Evolutionary conservation across 306 rosid species (phyloP).

Genomic region (Trifolium pratense): DNA sequence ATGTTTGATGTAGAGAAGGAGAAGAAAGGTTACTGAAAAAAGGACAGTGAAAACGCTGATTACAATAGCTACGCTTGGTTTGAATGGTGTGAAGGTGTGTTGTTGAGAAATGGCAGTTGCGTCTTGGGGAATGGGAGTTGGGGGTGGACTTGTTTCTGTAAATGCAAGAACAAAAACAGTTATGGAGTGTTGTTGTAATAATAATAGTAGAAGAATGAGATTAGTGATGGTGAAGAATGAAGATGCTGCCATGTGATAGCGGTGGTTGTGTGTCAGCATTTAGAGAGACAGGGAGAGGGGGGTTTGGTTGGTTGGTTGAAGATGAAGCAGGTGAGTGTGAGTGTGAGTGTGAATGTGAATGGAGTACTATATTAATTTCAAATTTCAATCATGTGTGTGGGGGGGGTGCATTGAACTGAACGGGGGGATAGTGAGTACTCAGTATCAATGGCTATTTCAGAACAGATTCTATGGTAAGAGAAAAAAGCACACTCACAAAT

Average conservation of each 20-base stretch:
- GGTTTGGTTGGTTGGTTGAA: conserved; percentile 18
- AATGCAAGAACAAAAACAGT: not conserved
- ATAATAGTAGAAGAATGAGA: not conserved
- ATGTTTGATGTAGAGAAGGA: conserved; percentile 84
- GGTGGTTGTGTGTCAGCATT: conserved; percentile 32
- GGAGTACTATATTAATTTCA: not conserved
- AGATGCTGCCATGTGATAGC: conserved; percentile 50
- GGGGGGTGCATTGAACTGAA: not conserved
- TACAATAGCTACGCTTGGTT: conserved; percentile 62
- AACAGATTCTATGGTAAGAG: conserved; percentile 41
- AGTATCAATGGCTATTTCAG: conserved; percentile 35
- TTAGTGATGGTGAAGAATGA: not conserved
- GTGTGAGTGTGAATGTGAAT: not conserved
- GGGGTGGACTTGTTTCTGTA: conserved; percentile 18
- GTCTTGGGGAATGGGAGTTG: conserved; percentile 1
- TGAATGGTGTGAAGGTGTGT: conserved; percentile 43
- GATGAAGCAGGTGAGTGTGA: not conserved
- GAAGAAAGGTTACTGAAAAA: conserved; percentile 68
- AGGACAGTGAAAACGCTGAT: conserved; percentile 58
- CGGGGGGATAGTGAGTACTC: not conserved
- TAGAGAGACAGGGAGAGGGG: conserved; percentile 10
- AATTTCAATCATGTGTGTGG: conserved; percentile 39
- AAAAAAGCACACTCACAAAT: not conserved
- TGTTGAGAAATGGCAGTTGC: not conserved
- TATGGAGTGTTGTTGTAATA: not conserved